Conservation (phyloP, 345 rosid genomes). For the Populus nigra region DNA sequence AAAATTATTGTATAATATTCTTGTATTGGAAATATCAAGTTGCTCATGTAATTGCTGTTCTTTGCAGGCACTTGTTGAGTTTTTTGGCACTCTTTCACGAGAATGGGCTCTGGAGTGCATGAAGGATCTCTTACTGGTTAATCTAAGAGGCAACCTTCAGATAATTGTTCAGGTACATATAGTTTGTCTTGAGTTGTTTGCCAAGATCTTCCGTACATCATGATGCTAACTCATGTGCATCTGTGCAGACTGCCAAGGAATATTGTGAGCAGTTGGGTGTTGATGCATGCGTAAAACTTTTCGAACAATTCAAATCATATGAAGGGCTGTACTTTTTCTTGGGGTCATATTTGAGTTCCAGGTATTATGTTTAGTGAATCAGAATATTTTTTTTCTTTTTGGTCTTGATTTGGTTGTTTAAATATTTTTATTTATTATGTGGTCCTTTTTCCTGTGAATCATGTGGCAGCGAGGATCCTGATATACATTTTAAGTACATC, state of each 20-base stretch:
- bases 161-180: slow-evolving; percentile 87
- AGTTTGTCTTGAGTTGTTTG: slow-evolving; percentile 17
- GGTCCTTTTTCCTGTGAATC: not conserved
- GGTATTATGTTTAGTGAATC: slow-evolving; percentile 34
- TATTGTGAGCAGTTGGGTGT: slow-evolving; percentile 96
- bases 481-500: slow-evolving; percentile 94
- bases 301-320: slow-evolving; percentile 96
- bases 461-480: slow-evolving; percentile 89
- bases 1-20: not conserved
- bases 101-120: slow-evolving; percentile 99
- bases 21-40: not conserved
- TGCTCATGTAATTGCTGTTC: not conserved
- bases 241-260: slow-evolving; percentile 86
- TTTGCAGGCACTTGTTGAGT: slow-evolving; percentile 90
- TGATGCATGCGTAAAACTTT: slow-evolving; percentile 87
- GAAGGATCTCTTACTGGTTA: slow-evolving; percentile 95
- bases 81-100: slow-evolving; percentile 92
- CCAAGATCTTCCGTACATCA: slow-evolving; percentile 4
- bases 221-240: not conserved
- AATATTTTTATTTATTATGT: slow-evolving; percentile 7
- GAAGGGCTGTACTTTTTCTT: slow-evolving; percentile 98
- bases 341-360: slow-evolving; percentile 94
- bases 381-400: not conserved
- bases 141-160: slow-evolving; percentile 93
- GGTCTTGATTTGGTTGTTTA: slow-evolving; percentile 6